Conservation (phyloP, 495 filamentous ascomycete species). For the Xylaria sp. region DNA sequence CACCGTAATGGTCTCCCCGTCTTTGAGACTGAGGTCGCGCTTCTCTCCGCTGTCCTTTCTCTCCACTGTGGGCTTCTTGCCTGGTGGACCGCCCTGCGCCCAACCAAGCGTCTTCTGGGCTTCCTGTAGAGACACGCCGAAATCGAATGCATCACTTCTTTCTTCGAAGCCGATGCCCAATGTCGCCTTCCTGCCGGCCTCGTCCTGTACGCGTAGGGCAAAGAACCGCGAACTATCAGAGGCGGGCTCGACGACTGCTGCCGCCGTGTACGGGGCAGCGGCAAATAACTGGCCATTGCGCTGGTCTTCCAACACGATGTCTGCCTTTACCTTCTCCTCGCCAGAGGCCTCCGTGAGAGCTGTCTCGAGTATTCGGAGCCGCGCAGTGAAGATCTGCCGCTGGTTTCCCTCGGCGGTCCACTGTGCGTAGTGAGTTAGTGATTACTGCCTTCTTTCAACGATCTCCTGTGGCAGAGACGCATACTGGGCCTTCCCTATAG, state of each 20-base stretch:
- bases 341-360: slow-evolving; percentile 53
- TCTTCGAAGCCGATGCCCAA: slow-evolving; percentile 89
- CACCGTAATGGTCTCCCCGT: slow-evolving; percentile 84
- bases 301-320: slow-evolving; percentile 78
- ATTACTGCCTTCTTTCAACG: slow-evolving; percentile 1
- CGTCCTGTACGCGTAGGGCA: slow-evolving; percentile 75
- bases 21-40: slow-evolving; percentile 79
- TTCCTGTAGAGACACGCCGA: slow-evolving; percentile 79
- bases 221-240: slow-evolving; percentile 81
- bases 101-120: slow-evolving; percentile 63
- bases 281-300: slow-evolving; percentile 76
- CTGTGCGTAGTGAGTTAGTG: slow-evolving; percentile 24
- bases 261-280: slow-evolving; percentile 71
- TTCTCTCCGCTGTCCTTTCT: slow-evolving; percentile 56
- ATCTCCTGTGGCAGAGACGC: neutral
- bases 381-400: slow-evolving; percentile 80
- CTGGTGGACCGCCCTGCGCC: slow-evolving; percentile 31
- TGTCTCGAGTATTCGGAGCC: slow-evolving; percentile 80
- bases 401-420: slow-evolving; percentile 76
- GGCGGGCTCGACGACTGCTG: slow-evolving; percentile 70
- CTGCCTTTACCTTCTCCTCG: slow-evolving; percentile 66
- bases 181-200: slow-evolving; percentile 70
- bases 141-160: slow-evolving; percentile 81
- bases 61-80: slow-evolving; percentile 39
- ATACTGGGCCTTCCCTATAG: neutral